Evolutionary conservation across 495 filamentous ascomycete genomes (phyloP).

Genomic region (Trichoderma orchidacearum): DNA sequence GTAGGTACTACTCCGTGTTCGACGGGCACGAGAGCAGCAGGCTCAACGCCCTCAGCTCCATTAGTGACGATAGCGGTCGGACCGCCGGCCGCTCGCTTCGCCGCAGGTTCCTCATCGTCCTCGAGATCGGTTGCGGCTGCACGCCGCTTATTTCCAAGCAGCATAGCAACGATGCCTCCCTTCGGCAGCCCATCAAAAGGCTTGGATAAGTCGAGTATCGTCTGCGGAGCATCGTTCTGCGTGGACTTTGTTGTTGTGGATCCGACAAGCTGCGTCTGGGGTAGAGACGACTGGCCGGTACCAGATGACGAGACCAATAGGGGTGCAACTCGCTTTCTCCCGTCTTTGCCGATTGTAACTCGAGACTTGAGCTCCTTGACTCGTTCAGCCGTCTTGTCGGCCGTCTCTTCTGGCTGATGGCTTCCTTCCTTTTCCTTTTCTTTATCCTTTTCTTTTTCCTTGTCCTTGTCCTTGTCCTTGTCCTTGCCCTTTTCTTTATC

Average conservation of each 20-base stretch:
- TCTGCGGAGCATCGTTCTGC: conserved; percentile 63
- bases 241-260: conserved; percentile 45
- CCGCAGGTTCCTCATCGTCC: conserved; percentile 43
- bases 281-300: conserved; percentile 72
- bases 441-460: conserved; percentile 13
- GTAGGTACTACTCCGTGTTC: conserved; percentile 52
- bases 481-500: conserved; percentile 8
- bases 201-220: conserved; percentile 80
- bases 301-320: conserved; percentile 79
- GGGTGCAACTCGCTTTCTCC: conserved; percentile 89
- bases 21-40: conserved; percentile 40
- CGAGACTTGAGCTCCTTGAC: conserved; percentile 74
- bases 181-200: conserved; percentile 89
- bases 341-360: conserved; percentile 90
- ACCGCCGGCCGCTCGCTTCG: conserved; percentile 37
- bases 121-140: conserved; percentile 51
- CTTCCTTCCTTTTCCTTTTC: conserved; percentile 14
- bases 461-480: not conserved
- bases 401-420: conserved; percentile 30
- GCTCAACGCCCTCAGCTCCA: conserved; percentile 54
- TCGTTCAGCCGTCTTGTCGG: conserved; percentile 45
- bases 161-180: conserved; percentile 70
- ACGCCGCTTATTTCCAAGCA: conserved; percentile 90
- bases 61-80: conserved; percentile 44
- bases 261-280: conserved; percentile 68